Base-by-base conservation (phyloP, 2,329 filamentous ascomycete genomes). In the Pestalotiopsis sp. region DNA sequence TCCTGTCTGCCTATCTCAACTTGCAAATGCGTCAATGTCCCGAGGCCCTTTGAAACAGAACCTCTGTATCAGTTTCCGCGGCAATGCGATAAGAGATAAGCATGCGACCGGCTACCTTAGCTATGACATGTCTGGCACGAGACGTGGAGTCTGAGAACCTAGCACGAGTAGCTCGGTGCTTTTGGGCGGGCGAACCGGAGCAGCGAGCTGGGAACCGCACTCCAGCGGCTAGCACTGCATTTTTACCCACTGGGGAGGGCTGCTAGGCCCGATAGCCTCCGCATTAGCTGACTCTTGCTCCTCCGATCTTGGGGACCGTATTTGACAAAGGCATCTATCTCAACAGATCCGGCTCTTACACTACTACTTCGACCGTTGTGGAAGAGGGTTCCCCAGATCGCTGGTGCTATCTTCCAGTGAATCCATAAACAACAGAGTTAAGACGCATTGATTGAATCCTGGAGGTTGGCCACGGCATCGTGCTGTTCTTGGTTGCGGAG, bases 71-170 rank as follows among this genome's bases (percentile, higher is more conserved):
- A 62, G 59, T 36, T 62, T 36, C 59, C 59, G 25, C 59, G 59
- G 59, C 59, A 62, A 62, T 39, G 17, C 59, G 59, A 62, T 62
- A 62, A 62, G 59, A 62, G 38, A 62, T n/a, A 23, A 14, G 27
- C 45, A 52, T 52, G 27, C 57, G 23, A 59, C 57, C 14, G n/a
- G n/a, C 13, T 27, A 52, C 23, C 31, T 36, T 23, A 39, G 25
- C 59, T 62, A 62, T 62, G 59, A 62, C 59, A 62, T 62, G 59
- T 36, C 59, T 62, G 59, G 59, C 59, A 62, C 59, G 59, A 62
- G 59, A 59, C 57, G 59, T 62, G 45, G 45, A 52, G 45, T 52
- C 45, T 52, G 17, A 36, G 31, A 52, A 45, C 45, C 17, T 52
- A 52, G 31, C 7, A 36, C 31, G 31, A 36, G 31, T 36, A 36